phyloP scores from a whole-genome alignment of 306 rosid species.

The Quercus glauca region DNA sequence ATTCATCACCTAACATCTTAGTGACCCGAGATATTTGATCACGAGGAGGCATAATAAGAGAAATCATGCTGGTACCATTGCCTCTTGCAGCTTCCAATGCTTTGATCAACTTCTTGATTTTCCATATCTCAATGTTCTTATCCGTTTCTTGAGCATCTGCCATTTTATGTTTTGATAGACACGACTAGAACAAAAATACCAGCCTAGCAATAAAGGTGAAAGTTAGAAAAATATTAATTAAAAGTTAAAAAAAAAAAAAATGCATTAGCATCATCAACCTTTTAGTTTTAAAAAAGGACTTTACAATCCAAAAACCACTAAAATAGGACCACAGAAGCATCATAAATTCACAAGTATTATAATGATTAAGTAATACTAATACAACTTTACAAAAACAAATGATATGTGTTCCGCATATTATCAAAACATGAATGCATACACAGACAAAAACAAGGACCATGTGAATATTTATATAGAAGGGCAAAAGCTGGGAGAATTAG shows the following conservation, averaged over 20 bases:
- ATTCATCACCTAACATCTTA: conserved; percentile 7
- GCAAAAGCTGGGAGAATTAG: background rate
- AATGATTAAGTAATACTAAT: background rate
- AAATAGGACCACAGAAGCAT: background rate
- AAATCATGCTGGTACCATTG: conserved; percentile 12
- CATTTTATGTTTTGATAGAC: background rate
- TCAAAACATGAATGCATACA: background rate
- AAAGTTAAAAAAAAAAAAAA: background rate
- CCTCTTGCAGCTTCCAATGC: conserved; percentile 9
- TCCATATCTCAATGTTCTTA: conserved; percentile 7
- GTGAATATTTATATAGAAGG: background rate
- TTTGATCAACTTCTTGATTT: conserved; percentile 5
- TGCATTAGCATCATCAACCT: background rate
- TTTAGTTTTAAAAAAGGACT: background rate
- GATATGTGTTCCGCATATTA: background rate
- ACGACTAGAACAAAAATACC: background rate
- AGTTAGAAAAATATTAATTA: background rate
- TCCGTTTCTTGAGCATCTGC: conserved; percentile 8
- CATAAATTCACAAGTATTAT: background rate
- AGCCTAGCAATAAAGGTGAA: background rate
- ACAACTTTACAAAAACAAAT: background rate
- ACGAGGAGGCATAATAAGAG: conserved; percentile 6
- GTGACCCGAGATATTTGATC: conserved; percentile 10
- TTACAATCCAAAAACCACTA: background rate
- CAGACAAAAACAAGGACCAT: background rate